These are phyloP conservation scores for Sarocladium brachiariae DNA, from an alignment of 2,329 filamentous ascomycete genomes.

Conservation along the genomic window DNA sequence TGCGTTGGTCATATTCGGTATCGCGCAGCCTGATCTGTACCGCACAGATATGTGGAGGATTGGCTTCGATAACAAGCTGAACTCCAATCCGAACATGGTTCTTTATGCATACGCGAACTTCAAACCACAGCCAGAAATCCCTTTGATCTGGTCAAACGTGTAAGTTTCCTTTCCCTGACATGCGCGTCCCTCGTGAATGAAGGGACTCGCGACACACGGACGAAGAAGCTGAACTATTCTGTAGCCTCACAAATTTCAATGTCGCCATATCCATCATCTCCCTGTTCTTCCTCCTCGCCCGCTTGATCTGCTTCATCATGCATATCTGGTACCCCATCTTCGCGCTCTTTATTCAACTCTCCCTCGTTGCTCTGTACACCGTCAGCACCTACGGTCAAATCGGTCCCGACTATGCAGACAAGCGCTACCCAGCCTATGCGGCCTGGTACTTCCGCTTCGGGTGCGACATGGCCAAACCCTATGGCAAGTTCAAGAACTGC, in stretches of 20 bases:
- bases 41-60: constrained; percentile 67
- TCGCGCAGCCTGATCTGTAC: constrained; percentile 67
- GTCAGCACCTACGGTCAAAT: constrained; percentile 65
- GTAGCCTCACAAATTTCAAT: constrained; percentile 67
- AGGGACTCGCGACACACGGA: too few relatives aligned
- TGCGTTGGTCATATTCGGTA: constrained; percentile 62
- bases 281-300: constrained; percentile 68
- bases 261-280: constrained; percentile 69
- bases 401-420: constrained; percentile 65
- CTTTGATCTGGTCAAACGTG: constrained; percentile 68
- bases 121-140: constrained; percentile 50
- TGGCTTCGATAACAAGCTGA: constrained; percentile 63
- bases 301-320: constrained; percentile 63
- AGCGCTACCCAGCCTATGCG: constrained; percentile 50
- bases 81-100: constrained; percentile 63
- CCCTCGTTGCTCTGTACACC: constrained; percentile 55
- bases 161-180: constrained; percentile 41
- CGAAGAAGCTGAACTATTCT: too few relatives aligned
- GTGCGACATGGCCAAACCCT: constrained; percentile 53
- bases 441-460: constrained; percentile 72
- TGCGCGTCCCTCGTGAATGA: not conserved
- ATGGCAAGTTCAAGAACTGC: constrained; percentile 52
- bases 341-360: constrained; percentile 49
- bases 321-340: constrained; percentile 63
- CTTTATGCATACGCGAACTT: constrained; percentile 71